phyloP scores from a whole-genome alignment of 371 early-diverging fungal genomes.

The Apophysomyces variabilis region DNA sequence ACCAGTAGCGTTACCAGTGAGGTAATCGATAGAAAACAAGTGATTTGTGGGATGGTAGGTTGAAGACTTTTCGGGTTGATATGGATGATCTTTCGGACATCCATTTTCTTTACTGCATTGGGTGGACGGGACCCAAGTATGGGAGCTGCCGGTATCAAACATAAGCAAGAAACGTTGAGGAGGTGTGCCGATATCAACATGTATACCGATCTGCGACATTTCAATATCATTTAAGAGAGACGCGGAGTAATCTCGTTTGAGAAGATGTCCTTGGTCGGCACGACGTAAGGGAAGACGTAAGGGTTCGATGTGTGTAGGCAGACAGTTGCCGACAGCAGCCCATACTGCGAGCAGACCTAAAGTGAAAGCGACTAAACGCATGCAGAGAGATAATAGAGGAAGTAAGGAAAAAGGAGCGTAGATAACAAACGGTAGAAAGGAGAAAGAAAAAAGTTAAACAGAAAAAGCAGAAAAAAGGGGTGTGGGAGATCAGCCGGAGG shows the following conservation, averaged over 20 bases:
- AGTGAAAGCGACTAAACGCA: conserved; percentile 21
- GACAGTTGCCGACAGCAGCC: conserved; percentile 6
- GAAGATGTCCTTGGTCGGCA: neutral
- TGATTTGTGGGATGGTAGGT: conserved; percentile 19
- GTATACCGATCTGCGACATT: conserved; percentile 33
- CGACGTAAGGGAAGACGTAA: conserved; percentile 26
- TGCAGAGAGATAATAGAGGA: conserved; percentile 2
- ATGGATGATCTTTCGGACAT: conserved; percentile 21
- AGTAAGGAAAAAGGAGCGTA: conserved; percentile 1
- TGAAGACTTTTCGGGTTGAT: conserved; percentile 20
- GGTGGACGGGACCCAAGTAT: conserved; percentile 60
- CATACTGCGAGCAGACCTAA: conserved; percentile 11
- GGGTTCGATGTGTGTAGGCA: conserved; percentile 2
- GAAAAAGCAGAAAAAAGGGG: conserved; percentile 23
- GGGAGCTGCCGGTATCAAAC: conserved; percentile 72
- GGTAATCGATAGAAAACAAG: conserved; percentile 24
- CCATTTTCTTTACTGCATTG: conserved; percentile 34
- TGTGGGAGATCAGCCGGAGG: conserved; percentile 1
- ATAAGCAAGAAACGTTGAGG: conserved; percentile 64
- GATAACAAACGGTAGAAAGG: neutral
- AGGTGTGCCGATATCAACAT: conserved; percentile 66
- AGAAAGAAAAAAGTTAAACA: conserved; percentile 7
- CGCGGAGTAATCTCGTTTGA: conserved; percentile 3
- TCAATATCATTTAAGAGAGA: conserved; percentile 38
- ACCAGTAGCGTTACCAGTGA: conserved; percentile 24